Conservation (phyloP, 1,284 basidiomycete species). For the Marasmius oreades region DNA sequence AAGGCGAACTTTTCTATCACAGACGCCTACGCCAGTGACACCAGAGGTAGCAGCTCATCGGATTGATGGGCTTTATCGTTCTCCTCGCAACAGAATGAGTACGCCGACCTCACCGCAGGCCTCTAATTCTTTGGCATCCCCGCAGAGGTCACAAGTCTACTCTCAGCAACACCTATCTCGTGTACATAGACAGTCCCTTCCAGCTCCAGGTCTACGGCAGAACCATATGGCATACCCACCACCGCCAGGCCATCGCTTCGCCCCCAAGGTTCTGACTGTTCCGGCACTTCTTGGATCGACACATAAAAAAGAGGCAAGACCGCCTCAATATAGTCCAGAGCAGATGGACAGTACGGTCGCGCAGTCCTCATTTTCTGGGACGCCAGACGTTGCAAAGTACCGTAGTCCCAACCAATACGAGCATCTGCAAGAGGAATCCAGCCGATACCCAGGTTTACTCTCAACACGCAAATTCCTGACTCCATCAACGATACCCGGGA, state of each 20-base stretch:
- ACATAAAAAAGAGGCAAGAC: not conserved
- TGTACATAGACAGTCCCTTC: not conserved
- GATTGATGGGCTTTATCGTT: not conserved
- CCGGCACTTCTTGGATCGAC: not conserved
- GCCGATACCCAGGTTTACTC: not conserved
- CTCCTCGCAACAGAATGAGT: not conserved
- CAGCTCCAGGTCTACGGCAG: conserved; percentile 1
- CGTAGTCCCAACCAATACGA: not conserved
- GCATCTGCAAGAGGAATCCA: not conserved
- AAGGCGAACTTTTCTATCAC: not conserved
- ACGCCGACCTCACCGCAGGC: no score
- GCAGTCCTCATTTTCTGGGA: conserved; percentile 8
- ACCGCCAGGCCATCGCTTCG: conserved; percentile 1
- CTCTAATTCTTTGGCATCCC: no score
- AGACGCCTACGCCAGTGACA: not conserved
- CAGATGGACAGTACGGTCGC: conserved; percentile 4
- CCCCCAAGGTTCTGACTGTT: conserved; percentile 3
- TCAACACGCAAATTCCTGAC: not conserved
- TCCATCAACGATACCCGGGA: not conserved
- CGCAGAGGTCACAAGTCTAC: conserved; percentile 5
- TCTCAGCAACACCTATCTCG: not conserved
- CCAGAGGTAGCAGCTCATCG: not conserved
- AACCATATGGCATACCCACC: not conserved
- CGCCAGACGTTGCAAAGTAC: not conserved
- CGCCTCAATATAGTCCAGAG: not conserved